phyloP scores from a whole-genome alignment of 2,329 filamentous ascomycete species.

The Sporothrix phasma region DNA sequence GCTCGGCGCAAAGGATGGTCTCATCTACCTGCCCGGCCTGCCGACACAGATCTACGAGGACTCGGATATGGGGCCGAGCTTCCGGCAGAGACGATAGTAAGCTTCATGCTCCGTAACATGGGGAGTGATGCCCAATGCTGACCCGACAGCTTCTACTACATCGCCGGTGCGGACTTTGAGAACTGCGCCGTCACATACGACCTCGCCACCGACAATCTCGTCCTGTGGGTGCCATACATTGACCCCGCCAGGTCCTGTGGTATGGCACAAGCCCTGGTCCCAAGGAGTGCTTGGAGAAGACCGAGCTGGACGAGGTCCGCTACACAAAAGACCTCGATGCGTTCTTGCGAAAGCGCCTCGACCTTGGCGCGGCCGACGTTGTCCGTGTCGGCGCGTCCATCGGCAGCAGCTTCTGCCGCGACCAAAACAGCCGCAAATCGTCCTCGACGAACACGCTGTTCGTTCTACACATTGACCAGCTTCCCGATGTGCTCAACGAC shows the following conservation, averaged over 20 bases:
- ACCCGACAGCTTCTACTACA: conserved; percentile 45
- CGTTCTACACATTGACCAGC: conserved; percentile 31
- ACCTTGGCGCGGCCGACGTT: conserved; percentile 16
- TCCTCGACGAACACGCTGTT: conserved; percentile 29
- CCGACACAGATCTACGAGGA: conserved; percentile 43
- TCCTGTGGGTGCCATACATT: conserved; percentile 63
- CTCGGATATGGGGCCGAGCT: conserved; percentile 46
- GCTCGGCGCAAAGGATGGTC: conserved; percentile 38
- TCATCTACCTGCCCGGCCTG: conserved; percentile 48
- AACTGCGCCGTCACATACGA: conserved; percentile 49
- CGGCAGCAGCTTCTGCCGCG: conserved; percentile 18
- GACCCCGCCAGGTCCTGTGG: conserved; percentile 54
- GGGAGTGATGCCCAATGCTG: background rate
- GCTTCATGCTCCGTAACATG: conserved; percentile 18
- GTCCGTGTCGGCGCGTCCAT: conserved; percentile 9
- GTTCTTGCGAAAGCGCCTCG: conserved; percentile 41
- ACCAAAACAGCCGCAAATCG: background rate
- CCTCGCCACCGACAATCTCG: conserved; percentile 49
- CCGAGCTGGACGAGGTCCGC: conserved; percentile 62
- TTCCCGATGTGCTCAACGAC: conserved; percentile 17
- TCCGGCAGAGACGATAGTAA: conserved; percentile 50
- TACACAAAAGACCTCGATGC: conserved; percentile 40
- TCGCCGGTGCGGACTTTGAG: conserved; percentile 44
- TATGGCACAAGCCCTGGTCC: conserved; percentile 50
- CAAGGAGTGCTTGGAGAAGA: conserved; percentile 50